phyloP scores from a whole-genome alignment of 371 early-diverging fungal species.

The Paraphysoderma sedebokerense region DNA sequence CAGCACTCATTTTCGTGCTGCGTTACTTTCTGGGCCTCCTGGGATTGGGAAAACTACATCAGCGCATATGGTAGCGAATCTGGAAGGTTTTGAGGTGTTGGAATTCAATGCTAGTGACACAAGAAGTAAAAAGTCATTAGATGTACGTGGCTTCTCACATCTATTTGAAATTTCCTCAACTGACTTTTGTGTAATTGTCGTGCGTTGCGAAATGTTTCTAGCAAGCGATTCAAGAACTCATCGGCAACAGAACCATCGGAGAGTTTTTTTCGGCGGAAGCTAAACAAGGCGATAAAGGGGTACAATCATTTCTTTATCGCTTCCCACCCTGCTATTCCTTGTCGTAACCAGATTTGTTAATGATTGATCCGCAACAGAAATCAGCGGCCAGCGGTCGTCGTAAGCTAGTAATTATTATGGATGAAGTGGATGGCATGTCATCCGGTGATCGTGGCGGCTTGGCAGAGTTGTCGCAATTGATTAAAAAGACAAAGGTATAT shows the following conservation, averaged over 20 bases:
- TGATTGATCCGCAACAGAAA: background rate
- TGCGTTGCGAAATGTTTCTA: no score
- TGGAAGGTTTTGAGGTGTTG: constrained; percentile 63
- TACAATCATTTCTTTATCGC: no score
- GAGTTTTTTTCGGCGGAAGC: constrained; percentile 18
- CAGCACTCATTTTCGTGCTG: constrained; percentile 33
- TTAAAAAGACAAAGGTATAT: constrained; percentile 70
- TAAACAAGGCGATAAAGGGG: constrained; percentile 9
- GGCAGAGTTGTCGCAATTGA: constrained; percentile 74
- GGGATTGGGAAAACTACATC: constrained; percentile 99
- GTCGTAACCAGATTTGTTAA: constrained; percentile 4
- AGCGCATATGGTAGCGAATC: constrained; percentile 71
- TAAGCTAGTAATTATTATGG: constrained; percentile 73
- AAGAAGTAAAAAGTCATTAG: constrained; percentile 75
- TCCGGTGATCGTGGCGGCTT: constrained; percentile 97
- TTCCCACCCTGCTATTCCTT: background rate
- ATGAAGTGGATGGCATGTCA: constrained; percentile 99
- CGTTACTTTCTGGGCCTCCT: constrained; percentile 91
- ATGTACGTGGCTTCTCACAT: constrained; percentile 23
- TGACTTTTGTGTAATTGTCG: background rate
- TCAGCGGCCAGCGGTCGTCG: background rate
- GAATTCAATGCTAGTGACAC: constrained; percentile 99
- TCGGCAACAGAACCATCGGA: constrained; percentile 23
- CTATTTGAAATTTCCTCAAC: background rate
- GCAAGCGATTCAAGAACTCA: constrained; percentile 23